A percentile compares a stretch with the other conserved stretches of the same genome.
phyloP scores from a whole-genome alignment of 2,329 filamentous ascomycete species.

The Colletotrichum limetticola region DNA sequence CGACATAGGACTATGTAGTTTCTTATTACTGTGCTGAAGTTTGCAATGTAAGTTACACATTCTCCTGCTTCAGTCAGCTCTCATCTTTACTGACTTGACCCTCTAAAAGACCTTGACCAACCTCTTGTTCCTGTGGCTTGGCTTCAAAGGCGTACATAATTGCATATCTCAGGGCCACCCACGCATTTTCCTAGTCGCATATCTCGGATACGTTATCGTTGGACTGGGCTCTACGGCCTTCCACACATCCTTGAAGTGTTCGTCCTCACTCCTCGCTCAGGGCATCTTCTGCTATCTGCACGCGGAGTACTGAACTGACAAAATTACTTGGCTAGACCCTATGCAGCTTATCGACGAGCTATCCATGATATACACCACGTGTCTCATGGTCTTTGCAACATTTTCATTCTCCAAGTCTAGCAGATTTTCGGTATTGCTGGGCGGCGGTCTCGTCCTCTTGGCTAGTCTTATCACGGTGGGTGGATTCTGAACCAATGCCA shows the following conservation, averaged over 20 bases:
- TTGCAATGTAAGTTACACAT: constrained; percentile 62
- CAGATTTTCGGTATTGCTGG: constrained; percentile 64
- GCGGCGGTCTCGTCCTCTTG: constrained; percentile 63
- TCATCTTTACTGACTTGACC: not conserved
- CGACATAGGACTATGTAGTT: constrained; percentile 68
- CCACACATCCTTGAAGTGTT: constrained; percentile 67
- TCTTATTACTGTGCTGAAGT: constrained; percentile 82
- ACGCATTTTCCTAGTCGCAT: constrained; percentile 76
- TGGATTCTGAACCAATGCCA: not conserved
- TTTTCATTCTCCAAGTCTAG: constrained; percentile 75
- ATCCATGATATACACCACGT: constrained; percentile 70
- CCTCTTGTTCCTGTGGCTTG: constrained; percentile 81
- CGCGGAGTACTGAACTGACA: not conserved
- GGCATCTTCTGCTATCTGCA: not conserved
- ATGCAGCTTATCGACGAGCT: constrained; percentile 71
- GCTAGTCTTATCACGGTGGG: constrained; percentile 79
- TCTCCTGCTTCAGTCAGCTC: not conserved
- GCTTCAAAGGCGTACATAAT: constrained; percentile 78
- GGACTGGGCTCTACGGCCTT: constrained; percentile 67
- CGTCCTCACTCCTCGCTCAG: constrained; percentile 37
- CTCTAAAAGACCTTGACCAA: constrained; percentile 78
- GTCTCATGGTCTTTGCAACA: constrained; percentile 70
- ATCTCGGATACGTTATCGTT: constrained; percentile 63
- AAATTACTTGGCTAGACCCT: constrained; percentile 52
- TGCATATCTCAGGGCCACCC: constrained; percentile 80